Conservation (phyloP, 1,284 basidiomycete genomes). For the Pseudomicrostroma phylloplanum region DNA sequence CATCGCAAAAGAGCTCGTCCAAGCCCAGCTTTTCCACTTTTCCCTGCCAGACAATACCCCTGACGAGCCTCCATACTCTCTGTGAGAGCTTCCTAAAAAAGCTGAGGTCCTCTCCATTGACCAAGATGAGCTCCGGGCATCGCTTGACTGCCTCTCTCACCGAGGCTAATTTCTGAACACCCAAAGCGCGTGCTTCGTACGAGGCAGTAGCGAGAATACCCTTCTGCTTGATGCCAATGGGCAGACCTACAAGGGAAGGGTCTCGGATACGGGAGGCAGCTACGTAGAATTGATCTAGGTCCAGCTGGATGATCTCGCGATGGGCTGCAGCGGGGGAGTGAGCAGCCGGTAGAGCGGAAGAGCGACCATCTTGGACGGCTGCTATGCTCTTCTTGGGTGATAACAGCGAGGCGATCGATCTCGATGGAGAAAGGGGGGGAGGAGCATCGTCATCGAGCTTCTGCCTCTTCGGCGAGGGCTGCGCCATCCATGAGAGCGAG, state of each 20-base stretch:
- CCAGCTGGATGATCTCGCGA: slow-evolving; percentile 29
- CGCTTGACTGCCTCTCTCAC: slow-evolving; percentile 44
- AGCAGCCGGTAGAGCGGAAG: background rate
- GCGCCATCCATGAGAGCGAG: no score
- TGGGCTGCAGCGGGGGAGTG: background rate
- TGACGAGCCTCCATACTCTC: slow-evolving; percentile 43
- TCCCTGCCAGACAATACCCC: slow-evolving; percentile 31
- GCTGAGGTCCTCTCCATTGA: slow-evolving; percentile 52
- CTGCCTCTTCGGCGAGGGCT: no score
- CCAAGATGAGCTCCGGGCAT: slow-evolving; percentile 49
- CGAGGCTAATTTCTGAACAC: slow-evolving; percentile 47
- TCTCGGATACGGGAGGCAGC: slow-evolving; percentile 49
- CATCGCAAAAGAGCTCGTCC: slow-evolving; percentile 53
- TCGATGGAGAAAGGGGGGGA: no score
- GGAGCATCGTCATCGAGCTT: no score
- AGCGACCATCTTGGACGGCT: background rate
- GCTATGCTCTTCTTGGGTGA: background rate
- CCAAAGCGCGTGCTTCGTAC: slow-evolving; percentile 51
- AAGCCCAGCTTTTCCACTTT: slow-evolving; percentile 52
- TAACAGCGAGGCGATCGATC: no score
- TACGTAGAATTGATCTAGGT: slow-evolving; percentile 45
- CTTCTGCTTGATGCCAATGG: slow-evolving; percentile 53
- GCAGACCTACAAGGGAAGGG: slow-evolving; percentile 46
- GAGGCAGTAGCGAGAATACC: slow-evolving; percentile 51
- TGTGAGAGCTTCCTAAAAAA: slow-evolving; percentile 46